Evolutionary conservation across 495 filamentous ascomycete species (phyloP).

Genomic region (Penicillium diatomitis): DNA sequence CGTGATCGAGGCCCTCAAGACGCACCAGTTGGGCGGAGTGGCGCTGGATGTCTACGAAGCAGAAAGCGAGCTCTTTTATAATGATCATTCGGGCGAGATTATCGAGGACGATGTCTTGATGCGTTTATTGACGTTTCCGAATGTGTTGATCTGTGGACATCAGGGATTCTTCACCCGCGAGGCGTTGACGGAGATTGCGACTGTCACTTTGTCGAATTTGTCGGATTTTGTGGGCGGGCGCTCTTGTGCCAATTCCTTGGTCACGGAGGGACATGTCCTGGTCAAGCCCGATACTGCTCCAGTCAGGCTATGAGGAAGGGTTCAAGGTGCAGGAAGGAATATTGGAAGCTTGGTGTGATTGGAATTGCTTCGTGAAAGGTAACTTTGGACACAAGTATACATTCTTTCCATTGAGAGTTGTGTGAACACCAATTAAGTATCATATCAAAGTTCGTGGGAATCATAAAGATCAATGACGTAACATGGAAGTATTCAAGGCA

Average conservation of each 20-base stretch:
- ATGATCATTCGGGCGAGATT: slow-evolving; percentile 56
- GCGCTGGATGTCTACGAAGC: slow-evolving; percentile 83
- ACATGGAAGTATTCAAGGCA: not conserved
- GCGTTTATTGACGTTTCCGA: slow-evolving; percentile 63
- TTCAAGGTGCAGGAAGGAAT: not conserved
- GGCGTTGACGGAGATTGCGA: slow-evolving; percentile 54
- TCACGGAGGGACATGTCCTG: slow-evolving; percentile 26
- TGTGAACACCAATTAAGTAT: not conserved
- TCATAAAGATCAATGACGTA: not conserved
- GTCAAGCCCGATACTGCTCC: slow-evolving; percentile 22
- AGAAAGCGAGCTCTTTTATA: slow-evolving; percentile 56
- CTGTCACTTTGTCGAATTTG: slow-evolving; percentile 50
- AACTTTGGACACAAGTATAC: not conserved
- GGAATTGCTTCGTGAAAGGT: no score
- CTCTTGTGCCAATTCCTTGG: slow-evolving; percentile 26
- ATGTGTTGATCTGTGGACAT: slow-evolving; percentile 58
- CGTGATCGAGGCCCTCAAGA: slow-evolving; percentile 53
- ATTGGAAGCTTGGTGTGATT: no score
- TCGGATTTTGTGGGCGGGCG: slow-evolving; percentile 18
- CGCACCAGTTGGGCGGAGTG: slow-evolving; percentile 53
- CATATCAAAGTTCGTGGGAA: not conserved
- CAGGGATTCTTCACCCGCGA: slow-evolving; percentile 65
- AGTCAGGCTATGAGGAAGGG: slow-evolving; percentile 19
- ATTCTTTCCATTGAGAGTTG: not conserved
- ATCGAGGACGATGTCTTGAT: slow-evolving; percentile 60